Conservation (phyloP, 805 yeast genomes). For the Blastobotrys attinorum region DNA sequence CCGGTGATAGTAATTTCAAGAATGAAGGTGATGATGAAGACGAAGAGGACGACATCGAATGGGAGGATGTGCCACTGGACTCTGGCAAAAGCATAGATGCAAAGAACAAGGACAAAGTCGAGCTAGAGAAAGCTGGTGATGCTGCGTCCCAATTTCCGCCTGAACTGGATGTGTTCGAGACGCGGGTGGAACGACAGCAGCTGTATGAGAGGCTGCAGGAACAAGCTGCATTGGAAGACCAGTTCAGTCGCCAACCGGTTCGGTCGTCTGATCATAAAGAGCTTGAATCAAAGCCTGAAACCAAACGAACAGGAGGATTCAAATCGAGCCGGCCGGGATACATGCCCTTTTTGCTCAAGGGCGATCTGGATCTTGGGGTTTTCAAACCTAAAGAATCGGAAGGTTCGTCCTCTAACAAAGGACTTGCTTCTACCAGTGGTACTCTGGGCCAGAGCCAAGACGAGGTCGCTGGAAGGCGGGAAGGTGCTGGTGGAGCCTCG, state of each 20-base stretch:
- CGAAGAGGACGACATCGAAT: slow-evolving; percentile 42
- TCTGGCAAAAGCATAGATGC: slow-evolving; percentile 11
- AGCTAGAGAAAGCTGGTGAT: not conserved
- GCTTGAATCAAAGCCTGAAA: too few species aligned
- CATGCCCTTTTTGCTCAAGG: not conserved
- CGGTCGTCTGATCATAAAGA: too few species aligned
- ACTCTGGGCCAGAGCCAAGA: too few species aligned
- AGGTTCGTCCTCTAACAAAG: too few species aligned
- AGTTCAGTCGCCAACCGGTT: too few species aligned
- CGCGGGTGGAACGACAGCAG: slow-evolving; percentile 18
- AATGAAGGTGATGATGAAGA: slow-evolving; percentile 27
- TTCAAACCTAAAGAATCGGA: too few species aligned
- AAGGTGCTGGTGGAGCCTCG: not conserved
- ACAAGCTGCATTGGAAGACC: not conserved
- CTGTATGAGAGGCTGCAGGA: slow-evolving; percentile 13
- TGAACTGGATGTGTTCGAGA: slow-evolving; percentile 21
- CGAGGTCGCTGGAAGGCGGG: slow-evolving; percentile 1
- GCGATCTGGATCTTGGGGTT: too few species aligned
- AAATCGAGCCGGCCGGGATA: not conserved
- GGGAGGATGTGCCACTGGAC: slow-evolving; percentile 59
- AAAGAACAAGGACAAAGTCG: not conserved
- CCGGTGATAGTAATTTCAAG: too few species aligned
- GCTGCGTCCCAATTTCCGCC: slow-evolving; percentile 3
- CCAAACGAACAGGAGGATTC: not conserved
- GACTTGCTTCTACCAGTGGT: too few species aligned